Conservation (phyloP, 768 basidiomycete genomes). For the Tulasnella sp. region DNA sequence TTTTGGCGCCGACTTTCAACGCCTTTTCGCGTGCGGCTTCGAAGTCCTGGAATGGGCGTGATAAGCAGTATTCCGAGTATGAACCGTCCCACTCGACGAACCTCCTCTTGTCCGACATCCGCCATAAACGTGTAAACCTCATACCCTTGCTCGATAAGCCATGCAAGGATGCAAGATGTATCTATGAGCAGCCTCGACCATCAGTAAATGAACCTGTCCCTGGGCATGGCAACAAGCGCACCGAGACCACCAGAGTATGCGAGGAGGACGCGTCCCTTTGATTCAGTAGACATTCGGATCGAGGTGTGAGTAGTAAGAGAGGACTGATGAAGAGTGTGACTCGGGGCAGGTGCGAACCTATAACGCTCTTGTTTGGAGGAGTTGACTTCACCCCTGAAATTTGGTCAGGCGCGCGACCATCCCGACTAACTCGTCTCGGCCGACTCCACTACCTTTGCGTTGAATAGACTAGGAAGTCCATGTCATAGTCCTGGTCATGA, state of each 20-base stretch:
- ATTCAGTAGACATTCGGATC: background rate
- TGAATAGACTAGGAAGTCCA: too few relatives aligned
- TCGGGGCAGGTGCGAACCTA: too few relatives aligned
- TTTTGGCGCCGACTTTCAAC: slow-evolving; percentile 81
- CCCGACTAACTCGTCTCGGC: too few relatives aligned
- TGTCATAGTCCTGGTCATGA: too few relatives aligned
- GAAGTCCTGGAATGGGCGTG: slow-evolving; percentile 55
- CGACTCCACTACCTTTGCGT: too few relatives aligned
- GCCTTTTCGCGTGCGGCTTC: slow-evolving; percentile 85
- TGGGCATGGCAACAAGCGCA: slow-evolving; percentile 31
- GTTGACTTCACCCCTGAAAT: too few relatives aligned
- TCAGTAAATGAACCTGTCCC: background rate
- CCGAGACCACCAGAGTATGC: slow-evolving; percentile 98
- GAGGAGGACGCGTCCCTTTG: slow-evolving; percentile 78
- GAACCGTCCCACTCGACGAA: slow-evolving; percentile 22
- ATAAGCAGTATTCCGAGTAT: background rate
- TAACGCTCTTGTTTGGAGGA: too few relatives aligned
- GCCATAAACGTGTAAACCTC: slow-evolving; percentile 97
- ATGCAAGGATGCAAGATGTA: slow-evolving; percentile 97
- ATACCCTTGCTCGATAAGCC: slow-evolving; percentile 97
- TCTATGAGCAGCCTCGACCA: slow-evolving; percentile 37
- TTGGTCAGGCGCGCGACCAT: too few relatives aligned
- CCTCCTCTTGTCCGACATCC: slow-evolving; percentile 87
- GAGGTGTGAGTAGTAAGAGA: background rate
- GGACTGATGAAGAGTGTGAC: background rate